Base-by-base conservation (phyloP, 371 early-diverging fungal genomes). In the Neoconidiobolus thromboides region DNA sequence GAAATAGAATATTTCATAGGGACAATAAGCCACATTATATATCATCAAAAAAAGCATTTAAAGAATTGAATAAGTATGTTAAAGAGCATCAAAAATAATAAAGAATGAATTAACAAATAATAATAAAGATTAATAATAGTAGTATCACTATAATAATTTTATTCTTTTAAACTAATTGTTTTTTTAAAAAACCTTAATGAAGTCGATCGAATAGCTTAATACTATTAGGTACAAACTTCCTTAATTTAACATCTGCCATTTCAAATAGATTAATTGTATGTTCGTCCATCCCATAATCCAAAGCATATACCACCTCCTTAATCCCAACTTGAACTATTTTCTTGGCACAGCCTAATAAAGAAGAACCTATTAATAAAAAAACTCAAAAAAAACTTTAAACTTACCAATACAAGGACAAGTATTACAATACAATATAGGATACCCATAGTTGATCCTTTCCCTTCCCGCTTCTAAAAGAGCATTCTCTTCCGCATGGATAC, bases 401-500 rank as follows among this genome's bases (percentile, higher is more conserved):
- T 26, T 26, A 26, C 26, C 26, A 43, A 86, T 65, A 63, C 87
- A 89, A 1, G 86, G 88, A 57, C 86, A 86, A 0, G 93, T 96
- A 65, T 90, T 97, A 70, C 93, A 96, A 66, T 95, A 95, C 2
- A 93, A 76, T 0, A 83, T 86, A 26, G 83, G 75, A 12, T 75
- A 77, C 3, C 67, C 81, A 47, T 65, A 66, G 41, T 73, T 73
- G 15, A 92, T 82, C 5, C 91, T 73, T 36, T 86, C 88, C 43
- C 91, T 70, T 3, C 98, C 96, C 1, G 92, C 95, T 68, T 95
- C 95, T 50, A 98, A 65, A 50, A 96, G 67, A 2, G 97, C 98
- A 70, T 96, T 98, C 74, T 99, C 99, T 66, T 99, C 98, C 1
- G 99, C 99, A 68, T 98, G 98, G 71, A 99, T 77, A 70, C 99